Evolutionary conservation across 257 asterid genomes (phyloP).

Genomic region (Nicotiana paniculata): DNA sequence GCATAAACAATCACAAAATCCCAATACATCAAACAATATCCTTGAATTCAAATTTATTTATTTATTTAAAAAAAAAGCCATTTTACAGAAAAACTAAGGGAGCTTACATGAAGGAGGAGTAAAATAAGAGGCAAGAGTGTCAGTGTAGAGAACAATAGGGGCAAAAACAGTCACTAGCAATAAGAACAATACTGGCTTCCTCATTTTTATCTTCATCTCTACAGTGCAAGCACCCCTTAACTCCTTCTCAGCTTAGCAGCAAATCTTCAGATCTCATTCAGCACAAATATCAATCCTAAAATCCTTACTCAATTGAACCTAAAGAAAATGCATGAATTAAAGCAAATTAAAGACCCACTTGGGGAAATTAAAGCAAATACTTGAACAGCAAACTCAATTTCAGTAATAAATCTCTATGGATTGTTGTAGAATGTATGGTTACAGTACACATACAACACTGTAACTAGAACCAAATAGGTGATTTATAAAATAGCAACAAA

Average conservation of each 20-base stretch:
- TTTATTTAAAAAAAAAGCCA: neutral
- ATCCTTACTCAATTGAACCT: neutral
- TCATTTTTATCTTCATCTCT: slow-evolving; percentile 44
- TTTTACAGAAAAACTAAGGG: neutral
- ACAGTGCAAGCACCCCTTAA: neutral
- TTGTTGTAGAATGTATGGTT: neutral
- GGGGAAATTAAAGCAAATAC: neutral
- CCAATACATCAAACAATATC: slow-evolving; percentile 3
- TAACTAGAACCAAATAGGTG: neutral
- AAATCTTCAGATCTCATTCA: slow-evolving; percentile 5
- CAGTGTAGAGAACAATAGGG: slow-evolving; percentile 67
- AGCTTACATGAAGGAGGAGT: slow-evolving; percentile 59
- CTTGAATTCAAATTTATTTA: neutral
- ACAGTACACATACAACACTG: neutral
- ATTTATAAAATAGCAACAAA: neutral
- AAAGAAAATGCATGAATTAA: neutral
- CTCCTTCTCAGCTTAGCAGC: neutral
- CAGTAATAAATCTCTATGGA: neutral
- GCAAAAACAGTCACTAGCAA: slow-evolving; percentile 71
- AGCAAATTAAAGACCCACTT: neutral
- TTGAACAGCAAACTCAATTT: neutral
- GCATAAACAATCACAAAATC: slow-evolving; percentile 14
- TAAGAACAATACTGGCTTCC: slow-evolving; percentile 53
- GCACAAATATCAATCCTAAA: neutral
- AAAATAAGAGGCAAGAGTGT: slow-evolving; percentile 56